Conservation (phyloP, 2,329 filamentous ascomycete species). For the Fusarium sp. region DNA sequence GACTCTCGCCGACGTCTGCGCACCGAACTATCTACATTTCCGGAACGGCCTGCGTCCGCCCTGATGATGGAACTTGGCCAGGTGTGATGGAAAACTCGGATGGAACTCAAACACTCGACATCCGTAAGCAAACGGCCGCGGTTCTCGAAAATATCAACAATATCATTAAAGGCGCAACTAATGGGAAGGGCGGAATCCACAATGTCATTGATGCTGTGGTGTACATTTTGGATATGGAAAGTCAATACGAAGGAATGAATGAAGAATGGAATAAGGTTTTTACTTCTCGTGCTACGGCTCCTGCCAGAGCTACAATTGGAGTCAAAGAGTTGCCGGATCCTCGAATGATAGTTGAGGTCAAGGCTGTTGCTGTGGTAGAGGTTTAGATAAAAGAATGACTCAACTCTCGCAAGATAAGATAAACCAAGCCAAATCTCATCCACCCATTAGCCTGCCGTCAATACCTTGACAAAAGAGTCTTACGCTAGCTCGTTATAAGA, state of each 20-base stretch:
- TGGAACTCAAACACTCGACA: background rate
- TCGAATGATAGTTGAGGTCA: background rate
- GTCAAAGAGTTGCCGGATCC: background rate
- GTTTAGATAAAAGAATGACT: background rate
- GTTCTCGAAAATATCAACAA: background rate
- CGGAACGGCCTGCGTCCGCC: background rate
- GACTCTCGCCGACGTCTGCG: background rate
- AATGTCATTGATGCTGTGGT: background rate
- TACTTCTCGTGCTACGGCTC: background rate
- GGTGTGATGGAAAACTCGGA: background rate
- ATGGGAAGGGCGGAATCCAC: background rate
- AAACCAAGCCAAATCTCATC: no score
- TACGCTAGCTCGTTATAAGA: no score
- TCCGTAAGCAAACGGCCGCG: background rate
- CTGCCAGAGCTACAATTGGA: background rate
- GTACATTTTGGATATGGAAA: background rate
- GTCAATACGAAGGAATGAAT: background rate
- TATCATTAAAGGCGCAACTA: background rate
- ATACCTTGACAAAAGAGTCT: no score
- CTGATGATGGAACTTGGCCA: background rate
- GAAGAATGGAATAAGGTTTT: background rate
- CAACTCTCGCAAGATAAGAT: no score
- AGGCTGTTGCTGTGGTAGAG: background rate
- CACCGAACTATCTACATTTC: background rate
- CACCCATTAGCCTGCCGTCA: no score